Percentiles rank a stretch among this genome's conserved stretches.
phyloP scores from a whole-genome alignment of 2,329 filamentous ascomycete species.

The Thelonectria olida region DNA sequence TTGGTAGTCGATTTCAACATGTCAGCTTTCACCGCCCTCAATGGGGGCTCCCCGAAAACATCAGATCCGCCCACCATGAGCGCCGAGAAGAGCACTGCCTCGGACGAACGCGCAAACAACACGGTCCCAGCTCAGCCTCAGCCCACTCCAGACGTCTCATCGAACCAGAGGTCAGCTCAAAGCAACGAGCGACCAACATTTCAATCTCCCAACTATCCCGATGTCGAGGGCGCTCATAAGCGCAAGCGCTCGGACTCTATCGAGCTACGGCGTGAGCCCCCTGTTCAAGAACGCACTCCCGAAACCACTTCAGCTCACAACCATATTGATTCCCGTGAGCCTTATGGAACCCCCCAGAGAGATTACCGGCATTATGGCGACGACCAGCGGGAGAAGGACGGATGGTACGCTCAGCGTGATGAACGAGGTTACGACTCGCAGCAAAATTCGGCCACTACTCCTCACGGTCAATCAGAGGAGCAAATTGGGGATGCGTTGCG shows the following conservation, averaged over 20 bases:
- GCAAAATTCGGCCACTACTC: slow-evolving; percentile 55
- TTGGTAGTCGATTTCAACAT: slow-evolving; percentile 43
- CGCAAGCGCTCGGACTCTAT: slow-evolving; percentile 76
- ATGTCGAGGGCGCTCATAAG: slow-evolving; percentile 64
- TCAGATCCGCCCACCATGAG: slow-evolving; percentile 46
- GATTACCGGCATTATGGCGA: slow-evolving; percentile 58
- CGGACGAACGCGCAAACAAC: slow-evolving; percentile 46
- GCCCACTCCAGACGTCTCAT: slow-evolving; percentile 39
- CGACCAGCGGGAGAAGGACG: slow-evolving; percentile 58
- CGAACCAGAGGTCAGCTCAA: slow-evolving; percentile 51
- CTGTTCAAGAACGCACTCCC: slow-evolving; percentile 46
- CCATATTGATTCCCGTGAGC: slow-evolving; percentile 52
- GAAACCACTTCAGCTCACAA: slow-evolving; percentile 43
- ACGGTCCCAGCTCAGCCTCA: slow-evolving; percentile 36
- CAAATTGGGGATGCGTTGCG: slow-evolving; percentile 56
- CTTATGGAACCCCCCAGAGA: slow-evolving; percentile 53
- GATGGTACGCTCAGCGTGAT: slow-evolving; percentile 61
- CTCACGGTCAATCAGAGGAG: slow-evolving; percentile 60
- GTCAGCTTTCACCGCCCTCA: slow-evolving; percentile 63
- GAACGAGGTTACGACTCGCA: slow-evolving; percentile 59
- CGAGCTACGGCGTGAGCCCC: slow-evolving; percentile 55
- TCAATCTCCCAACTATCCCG: slow-evolving; percentile 51
- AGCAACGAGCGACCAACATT: slow-evolving; percentile 54
- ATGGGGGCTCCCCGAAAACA: slow-evolving; percentile 58
- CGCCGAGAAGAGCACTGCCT: slow-evolving; percentile 42